Percentiles rank a stretch among this genome's conserved stretches.
Evolutionary conservation across 2,329 filamentous ascomycete genomes (phyloP).

Genomic region (Colletotrichum sp.): DNA sequence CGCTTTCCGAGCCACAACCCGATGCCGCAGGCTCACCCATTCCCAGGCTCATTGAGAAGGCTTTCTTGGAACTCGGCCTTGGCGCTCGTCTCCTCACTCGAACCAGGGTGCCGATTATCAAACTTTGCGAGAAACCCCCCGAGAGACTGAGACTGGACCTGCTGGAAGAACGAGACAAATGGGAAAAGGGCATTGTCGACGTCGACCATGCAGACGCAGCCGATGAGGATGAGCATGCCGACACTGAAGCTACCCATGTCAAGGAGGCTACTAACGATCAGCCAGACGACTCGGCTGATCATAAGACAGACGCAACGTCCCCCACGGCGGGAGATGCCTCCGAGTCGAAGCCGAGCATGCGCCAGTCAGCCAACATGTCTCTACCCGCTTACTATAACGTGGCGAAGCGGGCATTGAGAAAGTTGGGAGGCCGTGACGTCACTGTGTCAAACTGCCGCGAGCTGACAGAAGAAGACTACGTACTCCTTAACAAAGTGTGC

Average conservation of each 20-base stretch:
- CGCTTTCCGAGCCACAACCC: constrained; percentile 58
- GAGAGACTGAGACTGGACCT: constrained; percentile 65
- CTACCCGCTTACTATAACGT: constrained; percentile 51
- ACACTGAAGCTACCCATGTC: neutral
- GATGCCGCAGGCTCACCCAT: constrained; percentile 65
- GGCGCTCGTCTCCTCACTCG: constrained; percentile 79
- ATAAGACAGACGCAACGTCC: neutral
- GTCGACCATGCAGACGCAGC: constrained; percentile 41
- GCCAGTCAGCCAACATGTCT: constrained; percentile 45
- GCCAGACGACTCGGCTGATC: neutral
- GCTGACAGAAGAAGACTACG: constrained; percentile 49
- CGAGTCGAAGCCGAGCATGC: constrained; percentile 32
- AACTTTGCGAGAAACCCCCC: constrained; percentile 77
- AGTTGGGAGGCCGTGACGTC: constrained; percentile 54
- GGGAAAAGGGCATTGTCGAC: constrained; percentile 63
- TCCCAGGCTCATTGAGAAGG: constrained; percentile 77
- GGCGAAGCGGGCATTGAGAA: constrained; percentile 55
- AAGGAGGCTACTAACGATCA: neutral
- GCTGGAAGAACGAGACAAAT: constrained; percentile 69
- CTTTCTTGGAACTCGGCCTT: constrained; percentile 72
- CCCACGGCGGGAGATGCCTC: neutral
- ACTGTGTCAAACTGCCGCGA: constrained; percentile 49
- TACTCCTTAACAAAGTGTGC: constrained; percentile 56
- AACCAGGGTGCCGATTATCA: constrained; percentile 86
- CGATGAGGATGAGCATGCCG: constrained; percentile 27